Base-by-base conservation (phyloP, 2,329 filamentous ascomycete species). In the Ophiostoma himal-ulmi region DNA sequence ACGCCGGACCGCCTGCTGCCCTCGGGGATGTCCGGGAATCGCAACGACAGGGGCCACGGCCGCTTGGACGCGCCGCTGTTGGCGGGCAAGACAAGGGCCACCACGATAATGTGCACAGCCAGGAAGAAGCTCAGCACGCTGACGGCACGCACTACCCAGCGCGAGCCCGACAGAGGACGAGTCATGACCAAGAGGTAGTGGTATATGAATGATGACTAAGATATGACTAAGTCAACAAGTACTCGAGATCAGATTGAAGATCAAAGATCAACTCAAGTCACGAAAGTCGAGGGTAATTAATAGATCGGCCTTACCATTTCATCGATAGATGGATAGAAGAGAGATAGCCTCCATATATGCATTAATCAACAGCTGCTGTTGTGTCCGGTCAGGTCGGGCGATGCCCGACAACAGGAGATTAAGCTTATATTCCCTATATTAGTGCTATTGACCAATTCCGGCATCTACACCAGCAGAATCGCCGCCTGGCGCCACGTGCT, bases 111-210 rank as follows among this genome's bases (percentile, higher is more conserved):
- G 39, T 71, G 64, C 41, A 70, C 30, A 30, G 57, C 66, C 36
- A 74, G 66, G 2, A 72, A 8, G 66, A 73, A 22, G 20, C 41
- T 69, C 62, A 73, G 17, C 20, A 41, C 57, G 60, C 37, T 37
- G 68, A 73, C 70, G 34, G 71, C 13, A 60, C 69, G 69, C 14
- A 57, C 67, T 10, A 67, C 70, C 71, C 72, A 74, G 62, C 36
- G 34, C 17, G 62, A 39, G 62, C 62, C 62, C 5, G 62, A 39
- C 20, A 52, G 20, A 48, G n/a, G 48, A 52, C 57, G 22, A 20
- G n/a, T 8, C 37, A 34, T 34, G 34, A 22, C 34, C 26, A 14
- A 8, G 20, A 37, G 3, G 22, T 26, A 20, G 39, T 8, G n/a
- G 60, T n/a, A 0, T 7, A 39, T 36, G 13, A 14, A 8, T 60